These are phyloP conservation scores for Fermentozyma sake DNA, from an alignment of 1,139 yeast genomes.

Conservation along the genomic window DNA sequence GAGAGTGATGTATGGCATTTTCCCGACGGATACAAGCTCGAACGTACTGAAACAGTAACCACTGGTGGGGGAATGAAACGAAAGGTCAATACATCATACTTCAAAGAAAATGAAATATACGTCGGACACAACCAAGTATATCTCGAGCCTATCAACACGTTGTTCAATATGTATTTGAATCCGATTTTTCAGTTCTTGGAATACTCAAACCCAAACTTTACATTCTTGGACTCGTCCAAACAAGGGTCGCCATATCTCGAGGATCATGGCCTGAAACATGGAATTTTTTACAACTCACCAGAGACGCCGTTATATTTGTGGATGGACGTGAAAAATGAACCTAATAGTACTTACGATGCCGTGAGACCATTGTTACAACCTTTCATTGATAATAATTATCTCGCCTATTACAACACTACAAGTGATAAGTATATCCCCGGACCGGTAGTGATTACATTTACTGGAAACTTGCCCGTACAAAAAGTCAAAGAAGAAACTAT, in stretches of 20 bases:
- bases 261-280: conserved; percentile 16
- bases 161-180: conserved; percentile 49
- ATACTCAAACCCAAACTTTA: conserved; percentile 34
- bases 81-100: conserved; percentile 12
- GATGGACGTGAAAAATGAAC: conserved; percentile 41
- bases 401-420: conserved; percentile 30
- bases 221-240: conserved; percentile 1
- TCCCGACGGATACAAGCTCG: conserved; percentile 21
- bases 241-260: conserved; percentile 11
- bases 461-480: conserved; percentile 38
- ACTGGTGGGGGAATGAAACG: conserved; percentile 9
- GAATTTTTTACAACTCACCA: conserved; percentile 37
- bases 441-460: conserved; percentile 36
- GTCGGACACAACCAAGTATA: conserved; percentile 62
- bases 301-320: conserved; percentile 37
- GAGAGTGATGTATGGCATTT: conserved; percentile 72
- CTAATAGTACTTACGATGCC: conserved; percentile 27
- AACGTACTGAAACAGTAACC: conserved; percentile 20
- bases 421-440: conserved; percentile 23
- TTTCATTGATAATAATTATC: conserved; percentile 29
- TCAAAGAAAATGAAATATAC: conserved; percentile 39
- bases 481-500: conserved; percentile 20
- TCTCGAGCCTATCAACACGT: conserved; percentile 40
- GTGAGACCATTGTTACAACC: conserved; percentile 26
- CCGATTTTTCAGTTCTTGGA: conserved; percentile 48